Evolutionary conservation across 495 filamentous ascomycete species (phyloP).

Genomic region (Extremus antarcticus): DNA sequence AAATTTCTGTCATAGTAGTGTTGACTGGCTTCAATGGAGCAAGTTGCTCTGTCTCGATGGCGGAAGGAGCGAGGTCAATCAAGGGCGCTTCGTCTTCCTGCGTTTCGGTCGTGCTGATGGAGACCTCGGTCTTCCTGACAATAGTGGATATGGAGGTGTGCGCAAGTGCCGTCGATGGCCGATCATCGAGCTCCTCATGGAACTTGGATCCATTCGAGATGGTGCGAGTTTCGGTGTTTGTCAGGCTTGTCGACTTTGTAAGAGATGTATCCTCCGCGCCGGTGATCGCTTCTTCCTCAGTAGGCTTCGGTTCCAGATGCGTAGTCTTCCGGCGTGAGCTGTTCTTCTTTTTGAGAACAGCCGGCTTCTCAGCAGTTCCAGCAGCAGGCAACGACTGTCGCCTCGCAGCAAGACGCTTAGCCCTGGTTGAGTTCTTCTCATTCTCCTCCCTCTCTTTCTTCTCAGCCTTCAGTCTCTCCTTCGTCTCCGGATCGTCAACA

Average conservation of each 20-base stretch:
- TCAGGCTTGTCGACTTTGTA: neutral
- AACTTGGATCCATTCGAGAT: neutral
- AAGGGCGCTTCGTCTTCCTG: neutral
- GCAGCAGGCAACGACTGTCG: neutral
- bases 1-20: neutral
- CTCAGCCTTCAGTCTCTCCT: slow-evolving; percentile 16
- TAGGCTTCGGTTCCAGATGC: neutral
- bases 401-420: slow-evolving; percentile 10
- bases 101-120: slow-evolving; percentile 1
- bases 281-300: neutral
- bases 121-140: slow-evolving; percentile 6
- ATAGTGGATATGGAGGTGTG: slow-evolving; percentile 4
- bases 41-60: neutral
- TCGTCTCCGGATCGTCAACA: slow-evolving; percentile 20
- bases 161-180: neutral
- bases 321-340: neutral
- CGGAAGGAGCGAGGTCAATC: neutral
- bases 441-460: slow-evolving; percentile 19
- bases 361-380: neutral
- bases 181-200: neutral
- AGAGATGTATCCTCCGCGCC: neutral
- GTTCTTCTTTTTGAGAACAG: slow-evolving; percentile 4
- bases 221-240: neutral
- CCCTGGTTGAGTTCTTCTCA: slow-evolving; percentile 8
- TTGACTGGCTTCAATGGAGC: neutral